Conservation (phyloP, 495 filamentous ascomycete genomes). For the Penicillium silybi region DNA sequence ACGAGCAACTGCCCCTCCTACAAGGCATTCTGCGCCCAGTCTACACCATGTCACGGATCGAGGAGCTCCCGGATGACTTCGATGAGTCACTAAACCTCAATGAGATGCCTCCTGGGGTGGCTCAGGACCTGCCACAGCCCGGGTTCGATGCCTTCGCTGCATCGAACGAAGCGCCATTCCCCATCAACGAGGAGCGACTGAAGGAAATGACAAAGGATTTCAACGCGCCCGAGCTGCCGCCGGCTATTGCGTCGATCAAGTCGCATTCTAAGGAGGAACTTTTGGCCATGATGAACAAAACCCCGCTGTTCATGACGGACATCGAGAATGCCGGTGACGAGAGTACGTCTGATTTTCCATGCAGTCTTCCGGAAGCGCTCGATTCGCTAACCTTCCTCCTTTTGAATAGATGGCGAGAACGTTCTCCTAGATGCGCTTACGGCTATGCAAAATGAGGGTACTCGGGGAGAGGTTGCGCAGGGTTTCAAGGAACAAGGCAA, state of each 20-base stretch:
- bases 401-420: conserved; percentile 56
- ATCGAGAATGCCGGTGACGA: conserved; percentile 66
- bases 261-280: conserved; percentile 68
- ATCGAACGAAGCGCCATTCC: conserved; percentile 39
- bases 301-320: conserved; percentile 92
- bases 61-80: conserved; percentile 51
- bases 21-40: background rate
- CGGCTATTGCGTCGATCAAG: conserved; percentile 52
- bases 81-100: conserved; percentile 44
- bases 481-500: conserved; percentile 89
- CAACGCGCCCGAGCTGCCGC: conserved; percentile 48
- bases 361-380: background rate
- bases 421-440: conserved; percentile 77
- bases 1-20: conserved; percentile 5
- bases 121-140: conserved; percentile 17
- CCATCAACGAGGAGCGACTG: conserved; percentile 38
- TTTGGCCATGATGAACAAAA: conserved; percentile 68
- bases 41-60: conserved; percentile 37
- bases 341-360: conserved; percentile 30
- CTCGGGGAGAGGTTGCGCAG: conserved; percentile 69
- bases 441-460: conserved; percentile 90
- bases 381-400: background rate
- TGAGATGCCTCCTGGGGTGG: conserved; percentile 13
- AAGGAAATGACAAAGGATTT: conserved; percentile 32
- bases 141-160: conserved; percentile 25